Evolutionary conservation across 2,329 filamentous ascomycete genomes (phyloP), one percentile per base, ranked within the genome.

Genomic region (Sclerotinia spermophila): DNA sequence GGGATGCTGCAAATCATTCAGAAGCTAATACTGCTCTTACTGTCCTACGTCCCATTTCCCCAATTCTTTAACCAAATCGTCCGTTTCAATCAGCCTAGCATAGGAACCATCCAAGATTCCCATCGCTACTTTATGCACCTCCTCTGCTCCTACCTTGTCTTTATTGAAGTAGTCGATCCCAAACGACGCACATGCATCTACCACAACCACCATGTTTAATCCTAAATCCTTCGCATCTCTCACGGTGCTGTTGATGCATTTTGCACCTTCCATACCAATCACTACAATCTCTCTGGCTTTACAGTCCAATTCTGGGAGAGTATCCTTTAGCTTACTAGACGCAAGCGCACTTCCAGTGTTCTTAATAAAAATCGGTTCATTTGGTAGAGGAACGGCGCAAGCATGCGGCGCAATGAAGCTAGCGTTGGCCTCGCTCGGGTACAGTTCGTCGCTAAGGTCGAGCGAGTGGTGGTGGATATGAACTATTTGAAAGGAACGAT

Each of bases 111-210:
- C 33, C 62, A 65, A 51, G 13, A 65, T 65, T 5, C 62, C 45
- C 62, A 53, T 65, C 17, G 45, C 62, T 27, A 65, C 45, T 51
- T 42, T 55, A 64, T 69, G 67, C n/a, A 69, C 67, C 11, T 33
- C 56, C 44, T 69, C 67, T 8, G 67, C n/a, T 5, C 59, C 66
- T 68, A 21, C 5, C 13, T 40, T 61, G n/a, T 42, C 56, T 30
- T 19, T 42, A 33, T 33, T 64, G 19, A 38, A 8, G 27, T 69
- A 21, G 0, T 42, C 42, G 2, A 69, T 3, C 13, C 42, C 71
- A 73, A 73, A 76, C 38, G 66, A 72, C 30, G 74, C 73, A 71
- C 73, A 76, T 5, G 75, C 74, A 71, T 77, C 74, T 7, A 40
- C 67, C 2, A 76, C 73, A 69, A 76, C 76, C 11, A 73, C 56